Percentiles rank a stretch among this genome's conserved stretches.
These are phyloP conservation scores for Rhipidocladum racemiflorum DNA, from an alignment of 176 grass and related monocot species.

Conservation along the genomic window DNA sequence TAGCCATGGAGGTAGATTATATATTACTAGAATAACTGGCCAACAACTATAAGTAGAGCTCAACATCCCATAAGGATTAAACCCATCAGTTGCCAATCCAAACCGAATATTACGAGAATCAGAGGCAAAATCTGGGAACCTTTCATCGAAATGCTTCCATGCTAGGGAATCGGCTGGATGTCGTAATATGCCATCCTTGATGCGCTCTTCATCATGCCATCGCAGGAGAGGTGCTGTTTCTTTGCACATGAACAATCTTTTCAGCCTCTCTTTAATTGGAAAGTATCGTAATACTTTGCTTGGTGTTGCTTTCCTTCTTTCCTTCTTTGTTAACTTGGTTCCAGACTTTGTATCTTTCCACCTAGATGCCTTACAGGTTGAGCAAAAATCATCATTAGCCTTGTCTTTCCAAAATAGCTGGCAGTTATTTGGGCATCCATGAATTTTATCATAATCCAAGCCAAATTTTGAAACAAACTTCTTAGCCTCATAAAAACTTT, in stretches of 20 bases:
- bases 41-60: too few relatives aligned
- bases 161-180: not conserved
- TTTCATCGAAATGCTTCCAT: too few relatives aligned
- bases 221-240: not conserved
- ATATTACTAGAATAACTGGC: too few relatives aligned
- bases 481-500: too few relatives aligned
- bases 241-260: slow-evolving; percentile 20
- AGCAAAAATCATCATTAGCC: not conserved
- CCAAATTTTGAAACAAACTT: too few relatives aligned
- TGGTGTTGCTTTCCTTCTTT: slow-evolving; percentile 1
- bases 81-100: too few relatives aligned
- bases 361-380: slow-evolving; percentile 10
- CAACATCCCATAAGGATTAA: too few relatives aligned
- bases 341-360: not conserved
- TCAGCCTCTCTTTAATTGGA: not conserved
- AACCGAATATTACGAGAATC: too few relatives aligned
- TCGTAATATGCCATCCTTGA: not conserved
- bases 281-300: slow-evolving; percentile 8
- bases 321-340: slow-evolving; percentile 1
- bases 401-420: slow-evolving; percentile 8
- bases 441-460: not conserved
- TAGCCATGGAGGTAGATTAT: too few relatives aligned
- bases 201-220: slow-evolving; percentile 11
- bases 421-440: slow-evolving; percentile 6
- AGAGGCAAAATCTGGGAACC: too few relatives aligned